phyloP scores from a whole-genome alignment of 2,329 filamentous ascomycete genomes.

The Colletotrichum sp. region DNA sequence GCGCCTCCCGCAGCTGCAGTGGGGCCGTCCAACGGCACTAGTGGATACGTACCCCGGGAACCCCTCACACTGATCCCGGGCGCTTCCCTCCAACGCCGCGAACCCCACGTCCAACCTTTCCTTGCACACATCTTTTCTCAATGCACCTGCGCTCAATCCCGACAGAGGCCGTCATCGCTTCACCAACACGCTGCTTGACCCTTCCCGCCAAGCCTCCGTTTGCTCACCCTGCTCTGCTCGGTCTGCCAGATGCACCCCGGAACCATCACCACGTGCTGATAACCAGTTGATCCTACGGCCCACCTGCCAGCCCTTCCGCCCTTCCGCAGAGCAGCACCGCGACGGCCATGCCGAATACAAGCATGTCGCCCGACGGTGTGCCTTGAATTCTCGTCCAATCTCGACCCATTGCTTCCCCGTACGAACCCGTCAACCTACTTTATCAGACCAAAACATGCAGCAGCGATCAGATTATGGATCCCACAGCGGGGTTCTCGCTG shows the following conservation, averaged over 20 bases:
- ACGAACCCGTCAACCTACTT: background rate
- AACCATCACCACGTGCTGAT: constrained; percentile 5
- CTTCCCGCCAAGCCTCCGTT: background rate
- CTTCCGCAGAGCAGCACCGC: background rate
- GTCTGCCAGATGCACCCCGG: background rate
- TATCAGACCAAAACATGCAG: background rate
- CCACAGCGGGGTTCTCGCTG: background rate
- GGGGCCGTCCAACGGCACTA: background rate
- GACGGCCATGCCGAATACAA: constrained; percentile 12
- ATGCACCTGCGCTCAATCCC: background rate
- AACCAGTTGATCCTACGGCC: background rate
- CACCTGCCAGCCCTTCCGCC: background rate
- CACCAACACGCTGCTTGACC: background rate
- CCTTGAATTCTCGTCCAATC: background rate
- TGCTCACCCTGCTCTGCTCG: background rate
- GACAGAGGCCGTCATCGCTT: background rate
- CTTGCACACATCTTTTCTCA: background rate
- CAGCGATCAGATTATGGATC: background rate
- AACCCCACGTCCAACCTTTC: background rate
- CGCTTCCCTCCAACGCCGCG: background rate
- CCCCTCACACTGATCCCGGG: background rate
- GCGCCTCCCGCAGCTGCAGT: background rate
- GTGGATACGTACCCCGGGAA: background rate
- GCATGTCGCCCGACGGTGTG: constrained; percentile 1
- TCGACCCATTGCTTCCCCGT: background rate